Conservation (phyloP, 441 rosid genomes). For the Isatis lusitanica region DNA sequence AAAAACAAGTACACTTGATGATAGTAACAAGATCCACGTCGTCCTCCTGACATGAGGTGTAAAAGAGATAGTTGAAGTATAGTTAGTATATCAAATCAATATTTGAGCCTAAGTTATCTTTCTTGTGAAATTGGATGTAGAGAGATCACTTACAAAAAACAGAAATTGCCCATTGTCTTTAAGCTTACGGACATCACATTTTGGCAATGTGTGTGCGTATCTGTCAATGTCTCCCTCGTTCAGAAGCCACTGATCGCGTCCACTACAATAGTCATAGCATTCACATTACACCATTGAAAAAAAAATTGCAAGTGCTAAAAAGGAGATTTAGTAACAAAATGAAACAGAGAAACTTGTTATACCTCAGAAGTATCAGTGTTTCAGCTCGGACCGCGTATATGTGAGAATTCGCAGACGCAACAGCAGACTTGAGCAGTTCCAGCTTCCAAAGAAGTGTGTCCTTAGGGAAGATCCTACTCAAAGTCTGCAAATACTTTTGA, state of each 20-base stretch:
- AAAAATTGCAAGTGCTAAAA: neutral
- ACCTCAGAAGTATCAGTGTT: slow-evolving; percentile 34
- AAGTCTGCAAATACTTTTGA: slow-evolving; percentile 43
- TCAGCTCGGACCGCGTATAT: slow-evolving; percentile 31
- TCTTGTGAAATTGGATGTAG: neutral
- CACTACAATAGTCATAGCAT: slow-evolving; percentile 40
- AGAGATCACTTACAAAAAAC: slow-evolving; percentile 44
- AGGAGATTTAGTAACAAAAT: neutral
- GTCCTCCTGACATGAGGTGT: slow-evolving; percentile 51
- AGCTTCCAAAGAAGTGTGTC: slow-evolving; percentile 37
- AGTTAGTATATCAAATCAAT: neutral
- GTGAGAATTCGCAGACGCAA: slow-evolving; percentile 28
- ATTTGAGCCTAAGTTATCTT: neutral
- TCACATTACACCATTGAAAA: neutral
- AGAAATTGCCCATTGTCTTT: slow-evolving; percentile 51
- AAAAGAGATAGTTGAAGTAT: neutral
- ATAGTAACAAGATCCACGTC: slow-evolving; percentile 49
- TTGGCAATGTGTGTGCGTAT: slow-evolving; percentile 31
- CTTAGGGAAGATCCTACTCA: slow-evolving; percentile 46
- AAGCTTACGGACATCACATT: slow-evolving; percentile 43
- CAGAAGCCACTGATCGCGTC: slow-evolving; percentile 51
- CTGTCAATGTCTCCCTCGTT: slow-evolving; percentile 46
- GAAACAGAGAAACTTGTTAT: neutral
- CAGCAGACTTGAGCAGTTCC: slow-evolving; percentile 23
- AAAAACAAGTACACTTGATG: slow-evolving; percentile 54